Base-by-base conservation (phyloP, 1,284 basidiomycete species). In the Anthracocystis panici-leucophaei region DNA sequence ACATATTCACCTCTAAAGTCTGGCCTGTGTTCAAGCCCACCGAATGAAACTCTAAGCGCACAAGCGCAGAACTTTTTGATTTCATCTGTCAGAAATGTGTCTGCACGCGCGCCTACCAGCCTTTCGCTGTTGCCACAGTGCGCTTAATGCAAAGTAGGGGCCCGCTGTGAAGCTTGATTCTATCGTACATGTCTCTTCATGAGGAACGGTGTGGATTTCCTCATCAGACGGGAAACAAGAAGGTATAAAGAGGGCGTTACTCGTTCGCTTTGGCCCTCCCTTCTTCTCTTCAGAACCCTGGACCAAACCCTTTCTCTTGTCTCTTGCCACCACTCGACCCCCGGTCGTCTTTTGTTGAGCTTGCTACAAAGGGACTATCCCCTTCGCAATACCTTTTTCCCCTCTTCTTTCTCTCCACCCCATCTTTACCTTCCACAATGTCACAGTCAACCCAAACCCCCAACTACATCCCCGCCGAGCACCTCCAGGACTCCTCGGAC, bases 391-490 rank as follows among this genome's bases (percentile, higher is more conserved):
- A 12, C 35, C 16, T 10, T 18, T 27, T 11, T n/a, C 50, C n/a
- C 35, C 21, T 6, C 21, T 23, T 7, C 25, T 33, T 40, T 7
- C 25, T 29, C 10, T n/a, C 11, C 38, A 9, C 18, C 3, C 14
- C 18, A n/a, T n/a, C n/a, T n/a, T n/a, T n/a, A n/a, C n/a, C n/a
- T n/a, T 6, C 12, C 27, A 35, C 50, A 25, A 75, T 75, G 73
- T 54, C 66, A 40, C 57, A 65, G 41, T 41, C 58, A 41, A 33
- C 66, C 14, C 21, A 25, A 23, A 65, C 59, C 18, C 73, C 73
- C 11, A 67, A 27, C 54, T 75, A 75, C 55, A 71, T 75, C 61
- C 73, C 73, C 14, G 73, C 73, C 8, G 73, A 75, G 1, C 63
- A 75, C 29, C 63, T 71, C 35, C 52, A 66, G 9, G 75, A 77